Evolutionary conservation across 1,284 basidiomycete genomes (phyloP), one percentile per base, ranked within the genome.

Genomic region (Psilocybe mexicana): DNA sequence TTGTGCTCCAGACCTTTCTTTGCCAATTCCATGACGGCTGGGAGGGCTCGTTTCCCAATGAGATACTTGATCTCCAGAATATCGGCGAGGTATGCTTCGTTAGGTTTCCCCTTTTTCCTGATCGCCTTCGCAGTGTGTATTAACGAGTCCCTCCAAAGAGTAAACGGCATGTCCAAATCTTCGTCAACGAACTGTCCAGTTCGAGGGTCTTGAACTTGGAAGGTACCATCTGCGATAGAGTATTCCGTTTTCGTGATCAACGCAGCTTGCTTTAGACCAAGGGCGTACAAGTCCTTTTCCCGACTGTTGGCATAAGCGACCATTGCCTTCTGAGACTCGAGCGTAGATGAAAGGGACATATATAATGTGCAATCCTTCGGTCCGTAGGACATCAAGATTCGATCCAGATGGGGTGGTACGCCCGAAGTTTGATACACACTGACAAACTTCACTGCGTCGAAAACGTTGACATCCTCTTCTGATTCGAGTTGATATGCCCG

Each of bases 61-160:
- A 69, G 62, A 63, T 70, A 80, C 65, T 86, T 86, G 69, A 86
- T 78, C 24, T 86, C 82, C 25, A 86, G 66, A 54, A 86, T 79
- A 64, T 86, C 83, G 0, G 84, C 85, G 23, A 74, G 63, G 62
- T 84, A 80, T 11, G 65, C 63, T 59, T 84, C 78, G 2, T 63
- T 61, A 0, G 72, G 60, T 8, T 63, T 68, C 14, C 73, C 73
- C 49, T 69, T 71, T 24, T 65, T 70, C 11, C 82, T 78, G 45
- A 86, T 75, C n/a, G 77, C 82, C 42, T 74, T 73, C 8, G 83
- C 81, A 64, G 80, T 83, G 35, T 73, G 67, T 11, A 83, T 81
- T 4, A 87, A 68, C 0, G 82, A 70, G 59, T 86, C 84, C 18
- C 68, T 65, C 78, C 79, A 87, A 68, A 74, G 74, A 25, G 58